These are phyloP conservation scores for Calonectria ilicicola DNA, from an alignment of 2,329 filamentous ascomycete genomes.

Conservation along the genomic window DNA sequence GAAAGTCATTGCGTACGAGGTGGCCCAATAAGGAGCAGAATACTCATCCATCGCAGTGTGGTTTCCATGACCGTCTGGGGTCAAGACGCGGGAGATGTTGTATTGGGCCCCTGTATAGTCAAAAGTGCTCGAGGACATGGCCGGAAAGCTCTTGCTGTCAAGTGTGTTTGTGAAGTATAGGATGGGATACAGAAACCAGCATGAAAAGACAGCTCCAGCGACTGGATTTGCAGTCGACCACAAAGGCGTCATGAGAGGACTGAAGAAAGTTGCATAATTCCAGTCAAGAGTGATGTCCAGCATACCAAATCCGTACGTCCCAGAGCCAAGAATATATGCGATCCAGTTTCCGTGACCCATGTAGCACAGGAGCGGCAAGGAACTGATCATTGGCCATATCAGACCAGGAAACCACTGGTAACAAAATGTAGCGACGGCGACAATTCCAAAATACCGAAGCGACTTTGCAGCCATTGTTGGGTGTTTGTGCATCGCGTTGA, in stretches of 20 bases:
- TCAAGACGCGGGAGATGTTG: not conserved
- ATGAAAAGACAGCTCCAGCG: not conserved
- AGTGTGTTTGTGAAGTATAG: not conserved
- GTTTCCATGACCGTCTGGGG: not conserved
- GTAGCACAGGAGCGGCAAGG: not conserved
- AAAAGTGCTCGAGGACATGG: not conserved
- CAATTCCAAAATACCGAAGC: not conserved
- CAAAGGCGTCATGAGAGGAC: not conserved
- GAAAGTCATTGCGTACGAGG: not conserved
- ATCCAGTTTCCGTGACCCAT: not conserved
- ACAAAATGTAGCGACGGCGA: not conserved
- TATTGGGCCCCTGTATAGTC: not conserved
- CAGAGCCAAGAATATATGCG: not conserved
- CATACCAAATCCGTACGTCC: not conserved
- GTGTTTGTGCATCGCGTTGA: not conserved
- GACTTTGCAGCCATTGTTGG: not conserved
- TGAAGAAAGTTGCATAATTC: slow-evolving; percentile 2
- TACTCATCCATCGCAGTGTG: not conserved
- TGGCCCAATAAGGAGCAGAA: not conserved
- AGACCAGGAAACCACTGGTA: not conserved
- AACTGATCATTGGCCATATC: not conserved
- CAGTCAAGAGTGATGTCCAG: not conserved
- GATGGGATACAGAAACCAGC: not conserved
- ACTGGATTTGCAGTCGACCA: not conserved
- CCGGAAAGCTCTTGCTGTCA: not conserved